Conservation (phyloP, 1,284 basidiomycete genomes). For the Flammula alnicola region DNA sequence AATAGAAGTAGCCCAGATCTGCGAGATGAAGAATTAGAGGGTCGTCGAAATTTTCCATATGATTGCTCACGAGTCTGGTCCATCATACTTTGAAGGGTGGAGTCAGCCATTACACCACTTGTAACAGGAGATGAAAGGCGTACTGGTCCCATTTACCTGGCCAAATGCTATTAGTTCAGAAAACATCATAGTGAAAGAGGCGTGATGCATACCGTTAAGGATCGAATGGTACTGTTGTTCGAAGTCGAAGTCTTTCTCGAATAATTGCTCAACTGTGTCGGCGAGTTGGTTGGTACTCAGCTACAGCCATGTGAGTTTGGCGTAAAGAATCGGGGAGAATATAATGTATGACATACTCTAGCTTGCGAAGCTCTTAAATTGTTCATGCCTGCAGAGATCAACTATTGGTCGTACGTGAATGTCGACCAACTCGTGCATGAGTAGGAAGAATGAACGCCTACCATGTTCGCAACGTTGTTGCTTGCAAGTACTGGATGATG, state of each 20-base stretch:
- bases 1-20: constrained; percentile 68
- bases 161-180: neutral
- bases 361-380: constrained; percentile 69
- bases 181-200: neutral
- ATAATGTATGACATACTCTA: constrained; percentile 34
- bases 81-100: constrained; percentile 56
- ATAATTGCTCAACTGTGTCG: constrained; percentile 56
- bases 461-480: constrained; percentile 58
- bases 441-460: constrained; percentile 16
- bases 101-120: neutral
- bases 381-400: constrained; percentile 62
- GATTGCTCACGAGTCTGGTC: constrained; percentile 56
- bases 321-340: neutral
- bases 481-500: constrained; percentile 67
- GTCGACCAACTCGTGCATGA: neutral
- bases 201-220: constrained; percentile 49
- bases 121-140: constrained; percentile 21
- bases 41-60: neutral
- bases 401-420: constrained; percentile 25
- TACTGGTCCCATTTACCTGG: constrained; percentile 65
- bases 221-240: constrained; percentile 62
- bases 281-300: constrained; percentile 63
- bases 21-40: neutral
- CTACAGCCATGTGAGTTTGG: constrained; percentile 20
- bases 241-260: constrained; percentile 62